These are phyloP conservation scores for Cercospora janseana DNA, from an alignment of 2,329 filamentous ascomycete species.

Conservation along the genomic window DNA sequence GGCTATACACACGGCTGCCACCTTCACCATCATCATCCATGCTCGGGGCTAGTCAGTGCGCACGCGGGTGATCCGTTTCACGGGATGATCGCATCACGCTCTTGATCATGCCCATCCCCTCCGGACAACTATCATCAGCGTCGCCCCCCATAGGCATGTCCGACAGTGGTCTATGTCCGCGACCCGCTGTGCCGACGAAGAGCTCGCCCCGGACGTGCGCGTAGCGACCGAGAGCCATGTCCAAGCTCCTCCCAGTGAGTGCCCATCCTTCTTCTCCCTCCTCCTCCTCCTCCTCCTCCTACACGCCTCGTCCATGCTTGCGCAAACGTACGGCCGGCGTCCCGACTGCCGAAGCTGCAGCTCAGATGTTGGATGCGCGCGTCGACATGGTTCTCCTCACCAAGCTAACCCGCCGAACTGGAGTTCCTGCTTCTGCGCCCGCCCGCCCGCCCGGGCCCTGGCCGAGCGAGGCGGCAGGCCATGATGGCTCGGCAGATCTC, in stretches of 20 bases:
- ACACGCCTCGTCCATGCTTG: background rate
- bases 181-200: too few species aligned
- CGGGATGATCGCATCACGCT: slow-evolving; percentile 5
- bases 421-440: background rate
- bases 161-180: too few species aligned
- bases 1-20: too few species aligned
- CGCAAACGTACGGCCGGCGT: background rate
- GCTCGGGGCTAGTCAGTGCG: background rate
- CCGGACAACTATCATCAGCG: background rate
- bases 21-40: background rate
- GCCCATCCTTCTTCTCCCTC: background rate
- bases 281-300: too few species aligned
- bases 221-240: too few species aligned
- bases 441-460: background rate
- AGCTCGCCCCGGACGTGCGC: too few species aligned
- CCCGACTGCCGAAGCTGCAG: slow-evolving; percentile 5
- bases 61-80: background rate
- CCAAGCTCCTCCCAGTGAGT: too few species aligned
- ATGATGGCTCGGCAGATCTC: slow-evolving; percentile 7
- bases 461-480: too few species aligned
- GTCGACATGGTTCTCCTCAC: slow-evolving; percentile 13
- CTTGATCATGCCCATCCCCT: background rate
- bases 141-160: too few species aligned
- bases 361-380: background rate
- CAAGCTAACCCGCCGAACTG: slow-evolving; percentile 7